Base-by-base conservation (phyloP, 768 basidiomycete genomes). In the Agrocybe praecox region DNA sequence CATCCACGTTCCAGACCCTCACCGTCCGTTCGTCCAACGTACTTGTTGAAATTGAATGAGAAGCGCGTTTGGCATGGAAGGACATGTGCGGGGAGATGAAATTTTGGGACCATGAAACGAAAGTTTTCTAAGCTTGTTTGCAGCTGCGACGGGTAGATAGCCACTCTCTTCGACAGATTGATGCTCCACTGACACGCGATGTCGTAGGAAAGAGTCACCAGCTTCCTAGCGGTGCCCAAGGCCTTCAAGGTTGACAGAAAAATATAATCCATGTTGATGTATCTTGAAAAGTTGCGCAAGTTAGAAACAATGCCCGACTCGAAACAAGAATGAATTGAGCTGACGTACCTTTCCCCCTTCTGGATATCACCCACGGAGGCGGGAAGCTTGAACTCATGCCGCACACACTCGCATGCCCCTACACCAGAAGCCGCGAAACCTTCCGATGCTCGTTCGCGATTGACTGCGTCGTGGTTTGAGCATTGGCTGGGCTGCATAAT, bases 321-420 rank as follows among this genome's bases (percentile, higher is more conserved):
- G n/a, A n/a, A n/a, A n/a, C n/a, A n/a, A n/a, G n/a, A n/a, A n/a
- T n/a, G n/a, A n/a, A n/a, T n/a, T n/a, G n/a, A n/a, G n/a, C n/a
- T n/a, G n/a, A 40, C 58, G 6, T 47, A 66, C 65, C 40, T 42
- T 54, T 63, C 65, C 1, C 65, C 65, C 47, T 67, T 68, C 34
- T 65, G 63, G 11, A 69, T 40, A 52, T 69, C 67, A 1, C 62
- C 68, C 0, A 56, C 60, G 0, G 64, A 61, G 53, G 62, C 62
- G 22, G 42, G 50, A 2, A 59, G 56, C 7, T 65, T 44, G 6
- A 67, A 23, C 12, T 33, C 22, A 53, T 68, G 67, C 1, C 64
- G 21, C 6, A 64, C 56, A 49, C 67, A 65, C 1, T 62, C 26
- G 0, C 53, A 54, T 0, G 62, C 2, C 5, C 53, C 64, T 0